These are phyloP conservation scores for Aureobasidium melanogenum DNA, from an alignment of 2,329 filamentous ascomycete species.

Conservation along the genomic window DNA sequence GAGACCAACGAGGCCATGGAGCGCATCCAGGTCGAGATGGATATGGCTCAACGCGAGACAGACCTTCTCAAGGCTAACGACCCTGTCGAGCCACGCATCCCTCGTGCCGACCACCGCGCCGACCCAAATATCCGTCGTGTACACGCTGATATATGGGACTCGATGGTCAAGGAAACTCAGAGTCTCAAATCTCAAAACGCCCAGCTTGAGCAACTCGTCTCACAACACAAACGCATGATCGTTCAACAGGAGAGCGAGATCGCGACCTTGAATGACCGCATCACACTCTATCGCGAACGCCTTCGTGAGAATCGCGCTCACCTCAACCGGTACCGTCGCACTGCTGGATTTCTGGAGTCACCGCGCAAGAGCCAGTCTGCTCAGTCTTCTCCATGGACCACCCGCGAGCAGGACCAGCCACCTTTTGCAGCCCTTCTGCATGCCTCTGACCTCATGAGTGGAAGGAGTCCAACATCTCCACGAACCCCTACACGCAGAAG, in stretches of 20 bases:
- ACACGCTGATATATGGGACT: slow-evolving; percentile 46
- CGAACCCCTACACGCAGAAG: slow-evolving; percentile 56
- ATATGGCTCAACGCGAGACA: slow-evolving; percentile 81
- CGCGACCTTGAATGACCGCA: slow-evolving; percentile 62
- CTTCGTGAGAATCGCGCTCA: slow-evolving; percentile 88
- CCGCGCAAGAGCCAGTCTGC: not conserved
- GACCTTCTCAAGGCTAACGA: slow-evolving; percentile 72
- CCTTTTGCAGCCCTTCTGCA: slow-evolving; percentile 66
- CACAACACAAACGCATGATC: slow-evolving; percentile 68
- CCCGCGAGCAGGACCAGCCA: slow-evolving; percentile 28
- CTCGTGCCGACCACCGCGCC: slow-evolving; percentile 40
- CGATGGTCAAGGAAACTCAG: slow-evolving; percentile 46
- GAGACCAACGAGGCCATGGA: slow-evolving; percentile 80
- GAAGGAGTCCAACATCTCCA: slow-evolving; percentile 45
- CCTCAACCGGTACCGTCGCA: slow-evolving; percentile 67
- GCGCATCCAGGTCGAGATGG: slow-evolving; percentile 80
- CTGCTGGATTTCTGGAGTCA: slow-evolving; percentile 41
- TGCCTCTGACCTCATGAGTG: slow-evolving; percentile 66
- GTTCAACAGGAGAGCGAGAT: slow-evolving; percentile 69
- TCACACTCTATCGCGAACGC: slow-evolving; percentile 66
- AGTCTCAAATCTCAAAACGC: slow-evolving; percentile 58
- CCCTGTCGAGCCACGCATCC: slow-evolving; percentile 34
- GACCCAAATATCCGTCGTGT: slow-evolving; percentile 33
- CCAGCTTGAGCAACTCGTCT: slow-evolving; percentile 54
- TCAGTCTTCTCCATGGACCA: slow-evolving; percentile 27